Evolutionary conservation across 75 land plant species (phyloP).

Genomic region (Selaginella tamariscina): DNA sequence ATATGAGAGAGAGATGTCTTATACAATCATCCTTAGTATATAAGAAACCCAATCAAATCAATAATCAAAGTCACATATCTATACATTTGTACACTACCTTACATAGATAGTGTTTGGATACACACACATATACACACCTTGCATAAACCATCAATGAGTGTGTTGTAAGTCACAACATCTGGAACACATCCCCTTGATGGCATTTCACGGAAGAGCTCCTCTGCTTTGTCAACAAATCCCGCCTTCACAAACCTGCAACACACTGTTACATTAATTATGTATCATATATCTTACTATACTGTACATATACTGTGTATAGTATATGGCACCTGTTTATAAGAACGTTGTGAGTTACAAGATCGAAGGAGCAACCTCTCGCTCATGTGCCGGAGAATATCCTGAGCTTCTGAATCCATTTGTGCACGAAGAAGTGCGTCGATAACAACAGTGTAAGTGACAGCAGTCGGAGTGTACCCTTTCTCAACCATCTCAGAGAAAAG

Average conservation of each 20-base stretch:
- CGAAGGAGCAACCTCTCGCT: background rate
- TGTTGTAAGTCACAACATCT: slow-evolving; percentile 20
- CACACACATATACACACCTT: slow-evolving; percentile 28
- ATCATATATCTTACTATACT: too few species aligned
- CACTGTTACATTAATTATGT: too few species aligned
- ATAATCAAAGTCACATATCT: too few species aligned
- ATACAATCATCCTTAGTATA: too few species aligned
- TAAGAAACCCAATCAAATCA: too few species aligned
- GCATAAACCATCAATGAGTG: slow-evolving; percentile 38
- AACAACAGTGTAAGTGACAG: slow-evolving; percentile 28
- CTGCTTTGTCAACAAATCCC: slow-evolving; percentile 30
- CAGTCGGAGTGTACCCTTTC: slow-evolving; percentile 25
- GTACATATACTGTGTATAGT: too few species aligned
- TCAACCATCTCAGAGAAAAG: slow-evolving; percentile 19
- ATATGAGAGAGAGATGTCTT: too few species aligned
- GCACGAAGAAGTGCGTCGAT: slow-evolving; percentile 16
- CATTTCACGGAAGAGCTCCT: slow-evolving; percentile 34
- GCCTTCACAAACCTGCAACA: background rate
- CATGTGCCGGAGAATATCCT: background rate
- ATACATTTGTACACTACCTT: too few species aligned
- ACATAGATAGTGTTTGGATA: too few species aligned
- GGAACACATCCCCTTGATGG: slow-evolving; percentile 23
- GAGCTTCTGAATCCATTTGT: background rate
- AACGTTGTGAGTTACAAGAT: background rate
- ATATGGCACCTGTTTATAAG: background rate